phyloP scores from a whole-genome alignment of 2,329 filamentous ascomycete genomes.

The Trichoderma harzianum region DNA sequence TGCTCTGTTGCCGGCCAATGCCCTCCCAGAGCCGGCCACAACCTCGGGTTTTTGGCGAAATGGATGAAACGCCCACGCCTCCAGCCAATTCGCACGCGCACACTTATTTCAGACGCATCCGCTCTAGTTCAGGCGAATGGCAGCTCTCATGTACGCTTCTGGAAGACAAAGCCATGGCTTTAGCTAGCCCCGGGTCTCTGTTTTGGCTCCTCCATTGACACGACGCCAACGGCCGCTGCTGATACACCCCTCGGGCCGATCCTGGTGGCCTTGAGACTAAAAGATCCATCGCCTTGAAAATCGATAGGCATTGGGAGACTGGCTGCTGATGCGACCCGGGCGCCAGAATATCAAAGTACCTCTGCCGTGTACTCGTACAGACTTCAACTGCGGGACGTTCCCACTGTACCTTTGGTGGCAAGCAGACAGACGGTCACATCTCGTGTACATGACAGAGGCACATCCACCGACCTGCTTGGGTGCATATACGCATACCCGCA shows the following conservation, averaged over 20 bases:
- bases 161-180: neutral
- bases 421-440: neutral
- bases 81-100: conserved; percentile 1
- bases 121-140: neutral
- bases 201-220: conserved; percentile 3
- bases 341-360: neutral
- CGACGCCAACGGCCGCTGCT: conserved; percentile 4
- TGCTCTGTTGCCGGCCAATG: conserved; percentile 8
- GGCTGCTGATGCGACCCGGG: neutral
- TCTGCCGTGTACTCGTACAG: neutral
- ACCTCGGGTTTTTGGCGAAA: conserved; percentile 5
- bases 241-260: conserved; percentile 12
- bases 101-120: neutral
- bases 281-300: neutral
- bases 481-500: conserved; percentile 12
- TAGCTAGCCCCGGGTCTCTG: neutral
- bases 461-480: neutral
- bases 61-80: conserved; percentile 7
- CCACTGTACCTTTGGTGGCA: neutral
- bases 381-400: too few relatives aligned
- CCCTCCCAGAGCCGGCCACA: neutral
- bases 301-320: neutral
- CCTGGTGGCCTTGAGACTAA: conserved; percentile 7
- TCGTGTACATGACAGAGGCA: neutral
- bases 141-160: neutral